phyloP scores from a whole-genome alignment of 2,329 filamentous ascomycete genomes.

The Metarhizium anisopliae region DNA sequence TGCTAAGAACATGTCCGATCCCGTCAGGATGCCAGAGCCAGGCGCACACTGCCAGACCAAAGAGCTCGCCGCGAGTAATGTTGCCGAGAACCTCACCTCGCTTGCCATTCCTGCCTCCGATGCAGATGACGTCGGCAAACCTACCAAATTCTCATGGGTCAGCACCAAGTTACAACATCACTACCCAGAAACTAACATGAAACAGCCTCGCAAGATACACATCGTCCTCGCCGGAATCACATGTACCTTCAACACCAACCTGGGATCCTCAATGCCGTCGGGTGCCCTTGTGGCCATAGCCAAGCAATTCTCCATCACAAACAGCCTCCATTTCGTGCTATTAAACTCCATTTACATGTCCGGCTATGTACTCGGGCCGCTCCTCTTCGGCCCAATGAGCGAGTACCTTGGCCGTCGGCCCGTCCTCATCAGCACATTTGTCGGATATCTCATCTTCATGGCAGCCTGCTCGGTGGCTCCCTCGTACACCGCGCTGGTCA shows the following conservation, averaged over 20 bases:
- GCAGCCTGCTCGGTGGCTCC: constrained; percentile 25
- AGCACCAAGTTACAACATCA: too few relatives aligned
- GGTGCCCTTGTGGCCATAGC: constrained; percentile 10
- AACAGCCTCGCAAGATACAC: constrained; percentile 20
- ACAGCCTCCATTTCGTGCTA: constrained; percentile 12
- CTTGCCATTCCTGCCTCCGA: too few relatives aligned
- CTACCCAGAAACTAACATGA: too few relatives aligned
- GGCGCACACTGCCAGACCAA: too few relatives aligned
- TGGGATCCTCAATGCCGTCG: constrained; percentile 26
- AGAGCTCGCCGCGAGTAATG: too few relatives aligned
- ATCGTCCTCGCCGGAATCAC: constrained; percentile 25
- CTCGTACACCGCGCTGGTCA: constrained; percentile 18
- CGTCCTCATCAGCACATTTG: constrained; percentile 23
- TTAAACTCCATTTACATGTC: constrained; percentile 28
- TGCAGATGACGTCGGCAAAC: too few relatives aligned
- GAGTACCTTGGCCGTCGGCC: constrained; percentile 19
- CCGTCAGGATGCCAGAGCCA: too few relatives aligned
- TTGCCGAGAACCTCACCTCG: too few relatives aligned
- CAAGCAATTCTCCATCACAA: too few relatives aligned
- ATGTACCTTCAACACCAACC: constrained; percentile 17
- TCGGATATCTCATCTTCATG: constrained; percentile 25
- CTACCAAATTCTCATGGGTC: too few relatives aligned
- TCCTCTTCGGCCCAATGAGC: constrained; percentile 25
- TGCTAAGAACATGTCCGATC: too few relatives aligned
- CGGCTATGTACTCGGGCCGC: constrained; percentile 24